Conservation (phyloP, 2,329 filamentous ascomycete species). For the Alternaria sp. region DNA sequence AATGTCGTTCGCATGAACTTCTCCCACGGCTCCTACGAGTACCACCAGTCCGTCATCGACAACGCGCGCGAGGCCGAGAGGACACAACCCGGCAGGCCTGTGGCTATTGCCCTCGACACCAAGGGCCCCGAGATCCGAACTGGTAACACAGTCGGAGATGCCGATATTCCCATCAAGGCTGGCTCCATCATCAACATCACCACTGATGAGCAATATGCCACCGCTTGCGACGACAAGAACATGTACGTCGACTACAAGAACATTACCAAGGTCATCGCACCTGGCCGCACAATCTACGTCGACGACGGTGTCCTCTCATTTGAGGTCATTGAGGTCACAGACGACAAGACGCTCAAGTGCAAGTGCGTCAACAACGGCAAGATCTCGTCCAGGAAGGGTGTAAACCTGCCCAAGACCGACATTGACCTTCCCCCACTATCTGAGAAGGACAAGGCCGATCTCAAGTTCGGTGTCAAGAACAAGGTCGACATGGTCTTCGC, state of each 20-base stretch:
- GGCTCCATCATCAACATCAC: slow-evolving; percentile 93
- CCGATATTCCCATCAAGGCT: slow-evolving; percentile 80
- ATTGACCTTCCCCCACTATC: slow-evolving; percentile 97
- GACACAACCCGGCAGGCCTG: slow-evolving; percentile 78
- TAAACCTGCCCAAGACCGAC: slow-evolving; percentile 98
- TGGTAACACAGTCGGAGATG: slow-evolving; percentile 74
- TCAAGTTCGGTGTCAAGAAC: slow-evolving; percentile 97
- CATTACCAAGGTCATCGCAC: slow-evolving; percentile 96
- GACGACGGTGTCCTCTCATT: slow-evolving; percentile 98
- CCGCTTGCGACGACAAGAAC: slow-evolving; percentile 84
- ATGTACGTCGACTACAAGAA: slow-evolving; percentile 99
- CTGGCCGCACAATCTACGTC: slow-evolving; percentile 94
- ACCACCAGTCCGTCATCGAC: slow-evolving; percentile 98
- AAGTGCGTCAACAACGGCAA: slow-evolving; percentile 95
- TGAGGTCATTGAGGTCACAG: slow-evolving; percentile 85
- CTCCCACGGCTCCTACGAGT: slow-evolving; percentile 91
- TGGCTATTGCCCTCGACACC: slow-evolving; percentile 91
- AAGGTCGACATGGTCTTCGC: slow-evolving; percentile 99
- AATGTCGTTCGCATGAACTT: slow-evolving; percentile 99
- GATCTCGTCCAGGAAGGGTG: slow-evolving; percentile 98
- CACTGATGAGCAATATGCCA: slow-evolving; percentile 92
- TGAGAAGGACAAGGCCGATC: slow-evolving; percentile 96
- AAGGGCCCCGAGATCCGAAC: slow-evolving; percentile 90
- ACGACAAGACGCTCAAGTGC: slow-evolving; percentile 88
- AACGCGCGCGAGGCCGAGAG: slow-evolving; percentile 88